Evolutionary conservation across 108 stramenopile genomes (phyloP).

Genomic region (Pseudonitzschia multistriata): DNA sequence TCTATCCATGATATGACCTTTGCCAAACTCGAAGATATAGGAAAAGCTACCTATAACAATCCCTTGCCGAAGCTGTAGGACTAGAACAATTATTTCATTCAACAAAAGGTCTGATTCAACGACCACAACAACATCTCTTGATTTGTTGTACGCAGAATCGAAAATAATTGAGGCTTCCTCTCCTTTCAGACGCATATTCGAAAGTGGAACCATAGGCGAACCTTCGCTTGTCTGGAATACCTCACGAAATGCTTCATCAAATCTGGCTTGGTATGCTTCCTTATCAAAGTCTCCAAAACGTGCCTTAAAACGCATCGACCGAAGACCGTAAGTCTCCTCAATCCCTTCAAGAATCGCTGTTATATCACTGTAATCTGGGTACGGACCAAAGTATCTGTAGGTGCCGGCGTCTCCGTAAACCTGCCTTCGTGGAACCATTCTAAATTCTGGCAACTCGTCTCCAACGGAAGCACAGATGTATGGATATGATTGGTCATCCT

Average conservation of each 20-base stretch:
- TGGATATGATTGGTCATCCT: constrained; percentile 69
- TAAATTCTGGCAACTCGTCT: constrained; percentile 47
- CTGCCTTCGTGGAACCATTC: constrained; percentile 41
- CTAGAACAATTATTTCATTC: constrained; percentile 27
- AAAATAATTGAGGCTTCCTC: constrained; percentile 53
- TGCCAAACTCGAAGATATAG: constrained; percentile 30
- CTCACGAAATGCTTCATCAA: constrained; percentile 38
- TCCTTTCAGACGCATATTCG: constrained; percentile 32
- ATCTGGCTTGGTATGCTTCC: constrained; percentile 36
- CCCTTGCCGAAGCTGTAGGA: constrained; percentile 57
- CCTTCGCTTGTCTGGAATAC: constrained; percentile 31
- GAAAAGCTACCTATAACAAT: constrained; percentile 46
- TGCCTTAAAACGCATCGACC: constrained; percentile 39
- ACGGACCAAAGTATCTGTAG: constrained; percentile 69
- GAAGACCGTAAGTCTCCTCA: constrained; percentile 46
- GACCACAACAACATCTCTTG: constrained; percentile 49
- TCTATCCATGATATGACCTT: constrained; percentile 10
- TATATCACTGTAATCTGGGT: constrained; percentile 50
- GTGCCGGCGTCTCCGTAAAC: constrained; percentile 16
- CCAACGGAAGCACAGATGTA: constrained; percentile 71
- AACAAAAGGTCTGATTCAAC: constrained; percentile 12
- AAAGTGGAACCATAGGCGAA: constrained; percentile 8
- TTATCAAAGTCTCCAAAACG: constrained; percentile 29
- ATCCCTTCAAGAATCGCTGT: constrained; percentile 44
- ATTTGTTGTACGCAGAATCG: constrained; percentile 39